Base-by-base conservation (phyloP, 1,139 yeast genomes). In the Lodderomyces parapsilosis region DNA sequence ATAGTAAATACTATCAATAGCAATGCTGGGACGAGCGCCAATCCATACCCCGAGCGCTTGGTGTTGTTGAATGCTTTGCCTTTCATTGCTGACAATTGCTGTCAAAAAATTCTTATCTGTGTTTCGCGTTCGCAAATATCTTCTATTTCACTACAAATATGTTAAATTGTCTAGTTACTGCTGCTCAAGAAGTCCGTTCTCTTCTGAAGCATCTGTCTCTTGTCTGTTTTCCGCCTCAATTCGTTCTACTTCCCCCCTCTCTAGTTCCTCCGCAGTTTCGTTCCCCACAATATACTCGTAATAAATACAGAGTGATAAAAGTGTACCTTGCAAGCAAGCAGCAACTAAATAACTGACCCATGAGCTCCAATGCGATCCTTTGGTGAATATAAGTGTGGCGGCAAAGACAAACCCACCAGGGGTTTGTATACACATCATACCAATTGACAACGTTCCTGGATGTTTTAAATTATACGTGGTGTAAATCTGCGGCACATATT, bases 351-450 rank as follows among this genome's bases (percentile, higher is more conserved):
- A 86, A 5, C 95, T 87, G 27, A 87, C 62, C 95, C 95, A 88
- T 6, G 91, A 81, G 52, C 94, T 85, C 96, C 96, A 88, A 49
- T 80, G 80, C 1, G 93, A 80, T 1, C 90, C 94, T 37, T 86
- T 85, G 39, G 91, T 79, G 46, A 78, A 64, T 44, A 80, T 84
- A 43, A 89, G 66, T 2, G 88, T 81, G 13, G 80, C 74, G 0
- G 94, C 78, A 83, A 93, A 88, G 2, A 86, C 49, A 53, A 78
- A 84, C 20, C 96, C 96, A 11, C 96, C 96, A 0, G 96, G 96
- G 14, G 95, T 87, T 59, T 89, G 96, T 49, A 89, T 76, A 43
- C 83, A 68, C 93, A 89, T 86, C 89, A 86, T 87, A 6, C 84
- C 79, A 18, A 86, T 71, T 0, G 95, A 86, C 30, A 89, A 70